Base-by-base conservation (phyloP, 176 grass and related monocot species). In the Hordeum vulgare region DNA sequence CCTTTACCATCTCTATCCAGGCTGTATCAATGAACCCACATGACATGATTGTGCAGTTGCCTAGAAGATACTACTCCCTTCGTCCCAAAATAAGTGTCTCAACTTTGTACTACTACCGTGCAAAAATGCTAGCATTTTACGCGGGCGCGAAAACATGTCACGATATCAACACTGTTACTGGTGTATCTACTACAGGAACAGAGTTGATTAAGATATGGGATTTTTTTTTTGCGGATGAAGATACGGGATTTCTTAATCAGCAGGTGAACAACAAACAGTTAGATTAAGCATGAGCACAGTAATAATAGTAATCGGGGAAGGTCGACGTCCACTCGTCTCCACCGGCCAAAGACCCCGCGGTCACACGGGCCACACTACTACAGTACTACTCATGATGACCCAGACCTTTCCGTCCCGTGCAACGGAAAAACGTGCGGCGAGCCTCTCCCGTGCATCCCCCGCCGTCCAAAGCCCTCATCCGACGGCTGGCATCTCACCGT, bases 321-420 rank as follows among this genome's bases (percentile, higher is more conserved):
- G 80, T 83, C 41, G 54, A 61, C 56, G 15, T 54, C 78, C 49
- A 27, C 61, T 9, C 17, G 34, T 27, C 26, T 35, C 65, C 84
- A 86, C 88, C 84, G 88, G 17, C 66, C 88, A 86, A 24, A 24
- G 57, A 82, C 82, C 64, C 27, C 68, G 11, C 56, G 65, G 40
- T 24, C 66, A 56, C 81, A 31, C 81, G 35, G 27, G 2, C 71
- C 72, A 47, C 47, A 4, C 57, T 18, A 36, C 73, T 9, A n/a
- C n/a, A n/a, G n/a, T 1, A 1, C 64, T n/a, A 31, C 2, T 11
- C 34, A 72, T 51, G 47, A 51, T 51, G 47, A 2, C 78, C 83
- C 47, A 49, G 79, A 77, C 67, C 49, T 44, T 61, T 67, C 76
- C n/a, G 8, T 11, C 61, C 76, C n/a, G 8, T 11, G 7, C 12